Percentiles rank a stretch among this genome's conserved stretches.
Conservation (phyloP, 108 stramenopile genomes). For the Fragilaria radians region DNA sequence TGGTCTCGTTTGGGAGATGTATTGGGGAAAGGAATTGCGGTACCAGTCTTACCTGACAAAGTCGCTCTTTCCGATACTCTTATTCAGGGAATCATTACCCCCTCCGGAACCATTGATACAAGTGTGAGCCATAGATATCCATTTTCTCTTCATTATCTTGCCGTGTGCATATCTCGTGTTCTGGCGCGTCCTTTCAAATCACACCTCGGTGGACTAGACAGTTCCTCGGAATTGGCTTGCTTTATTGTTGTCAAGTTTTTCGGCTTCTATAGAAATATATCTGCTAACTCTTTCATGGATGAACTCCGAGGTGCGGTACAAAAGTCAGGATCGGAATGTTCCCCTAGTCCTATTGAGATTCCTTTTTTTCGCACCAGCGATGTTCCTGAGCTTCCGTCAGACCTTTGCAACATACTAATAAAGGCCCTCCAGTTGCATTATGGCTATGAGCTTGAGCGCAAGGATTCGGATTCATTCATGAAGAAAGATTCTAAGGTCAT, state of each 20-base stretch:
- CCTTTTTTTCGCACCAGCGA: constrained; percentile 38
- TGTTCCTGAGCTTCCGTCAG: constrained; percentile 36
- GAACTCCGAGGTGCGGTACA: constrained; percentile 10
- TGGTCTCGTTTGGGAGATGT: constrained; percentile 35
- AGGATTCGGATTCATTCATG: not conserved
- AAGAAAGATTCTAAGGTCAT: constrained; percentile 20
- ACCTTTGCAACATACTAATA: constrained; percentile 37
- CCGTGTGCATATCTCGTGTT: constrained; percentile 68
- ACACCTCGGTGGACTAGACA: constrained; percentile 73
- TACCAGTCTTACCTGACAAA: constrained; percentile 58
- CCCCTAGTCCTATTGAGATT: constrained; percentile 25
- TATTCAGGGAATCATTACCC: constrained; percentile 26
- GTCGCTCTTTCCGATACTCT: constrained; percentile 33
- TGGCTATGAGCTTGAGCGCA: not conserved
- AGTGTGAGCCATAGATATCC: constrained; percentile 46
- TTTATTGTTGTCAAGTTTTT: constrained; percentile 76
- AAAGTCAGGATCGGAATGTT: constrained; percentile 8
- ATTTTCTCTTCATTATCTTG: constrained; percentile 66
- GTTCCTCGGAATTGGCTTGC: constrained; percentile 41
- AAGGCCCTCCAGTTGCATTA: constrained; percentile 52
- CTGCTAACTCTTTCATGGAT: constrained; percentile 38
- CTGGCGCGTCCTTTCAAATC: constrained; percentile 29
- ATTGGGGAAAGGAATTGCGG: constrained; percentile 34
- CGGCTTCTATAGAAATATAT: constrained; percentile 53
- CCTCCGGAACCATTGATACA: constrained; percentile 10